These are phyloP conservation scores for Trametes maxima DNA, from an alignment of 768 basidiomycete genomes.

Conservation along the genomic window DNA sequence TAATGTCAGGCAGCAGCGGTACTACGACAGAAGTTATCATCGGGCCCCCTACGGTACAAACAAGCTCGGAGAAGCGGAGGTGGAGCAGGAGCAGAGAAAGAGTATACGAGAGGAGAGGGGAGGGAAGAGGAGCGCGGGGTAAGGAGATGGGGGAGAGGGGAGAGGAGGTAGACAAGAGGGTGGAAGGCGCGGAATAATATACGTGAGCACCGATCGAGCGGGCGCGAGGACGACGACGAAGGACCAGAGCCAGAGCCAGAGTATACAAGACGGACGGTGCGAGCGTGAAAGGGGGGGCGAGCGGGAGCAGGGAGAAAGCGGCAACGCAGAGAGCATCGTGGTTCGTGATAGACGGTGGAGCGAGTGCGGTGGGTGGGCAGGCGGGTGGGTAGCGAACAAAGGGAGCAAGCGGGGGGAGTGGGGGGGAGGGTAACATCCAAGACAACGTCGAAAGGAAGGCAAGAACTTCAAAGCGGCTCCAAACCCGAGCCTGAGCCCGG, in stretches of 20 bases:
- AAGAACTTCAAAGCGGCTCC: constrained; percentile 24
- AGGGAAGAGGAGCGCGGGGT: not conserved
- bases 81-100: constrained; percentile 14
- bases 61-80: constrained; percentile 16
- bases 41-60: constrained; percentile 16
- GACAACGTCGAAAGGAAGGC: not conserved
- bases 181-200: not conserved
- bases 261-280: constrained; percentile 19
- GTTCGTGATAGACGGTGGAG: no score
- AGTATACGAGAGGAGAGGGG: not conserved
- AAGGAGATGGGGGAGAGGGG: no score
- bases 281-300: not conserved
- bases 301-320: not conserved
- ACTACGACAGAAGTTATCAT: constrained; percentile 2
- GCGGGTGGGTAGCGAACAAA: not conserved
- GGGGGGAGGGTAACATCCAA: not conserved
- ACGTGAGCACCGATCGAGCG: constrained; percentile 4
- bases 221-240: not conserved
- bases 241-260: not conserved
- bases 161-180: no score
- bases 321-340: no score
- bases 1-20: not conserved
- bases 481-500: no score
- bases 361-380: not conserved
- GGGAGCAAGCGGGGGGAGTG: not conserved